A percentile compares a stretch with the other conserved stretches of the same genome.
These are phyloP conservation scores for Arachis stenosperma DNA, from an alignment of 306 rosid genomes.

Conservation along the genomic window DNA sequence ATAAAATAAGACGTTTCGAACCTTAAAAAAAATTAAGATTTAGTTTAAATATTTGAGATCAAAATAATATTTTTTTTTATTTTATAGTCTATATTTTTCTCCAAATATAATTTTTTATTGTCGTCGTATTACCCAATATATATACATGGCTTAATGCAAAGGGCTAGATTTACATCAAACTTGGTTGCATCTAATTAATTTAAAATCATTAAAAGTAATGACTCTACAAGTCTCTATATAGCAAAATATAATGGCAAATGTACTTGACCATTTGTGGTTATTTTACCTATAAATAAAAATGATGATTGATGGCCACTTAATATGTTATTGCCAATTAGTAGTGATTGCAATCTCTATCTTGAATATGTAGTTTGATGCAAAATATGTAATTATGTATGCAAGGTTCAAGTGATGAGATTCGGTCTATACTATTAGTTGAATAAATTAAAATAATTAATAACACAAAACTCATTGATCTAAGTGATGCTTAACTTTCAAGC, in stretches of 20 bases:
- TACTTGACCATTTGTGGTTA: not conserved
- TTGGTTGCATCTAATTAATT: not conserved
- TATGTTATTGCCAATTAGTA: constrained; percentile 11
- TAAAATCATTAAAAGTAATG: not conserved
- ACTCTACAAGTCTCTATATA: not conserved
- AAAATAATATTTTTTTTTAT: no score
- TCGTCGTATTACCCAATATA: no score
- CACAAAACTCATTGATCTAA: not conserved
- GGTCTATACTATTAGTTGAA: not conserved
- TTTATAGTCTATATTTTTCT: no score
- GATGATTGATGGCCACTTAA: not conserved
- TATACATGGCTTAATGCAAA: no score
- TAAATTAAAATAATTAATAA: not conserved
- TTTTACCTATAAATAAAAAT: not conserved
- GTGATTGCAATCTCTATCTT: constrained; percentile 23
- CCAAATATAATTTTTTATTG: no score
- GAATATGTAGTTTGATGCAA: constrained; percentile 7
- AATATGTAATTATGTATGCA: constrained; percentile 26
- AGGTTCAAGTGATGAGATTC: constrained; percentile 6
- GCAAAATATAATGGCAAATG: not conserved
- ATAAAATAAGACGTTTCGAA: no score
- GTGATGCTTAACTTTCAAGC: constrained; percentile 29
- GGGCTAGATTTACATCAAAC: not conserved
- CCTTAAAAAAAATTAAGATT: no score
- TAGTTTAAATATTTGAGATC: no score